Percentiles rank a stretch among this genome's conserved stretches.
Evolutionary conservation across 108 stramenopile genomes (phyloP).

Genomic region (Chaetoceros tenuissimus): DNA sequence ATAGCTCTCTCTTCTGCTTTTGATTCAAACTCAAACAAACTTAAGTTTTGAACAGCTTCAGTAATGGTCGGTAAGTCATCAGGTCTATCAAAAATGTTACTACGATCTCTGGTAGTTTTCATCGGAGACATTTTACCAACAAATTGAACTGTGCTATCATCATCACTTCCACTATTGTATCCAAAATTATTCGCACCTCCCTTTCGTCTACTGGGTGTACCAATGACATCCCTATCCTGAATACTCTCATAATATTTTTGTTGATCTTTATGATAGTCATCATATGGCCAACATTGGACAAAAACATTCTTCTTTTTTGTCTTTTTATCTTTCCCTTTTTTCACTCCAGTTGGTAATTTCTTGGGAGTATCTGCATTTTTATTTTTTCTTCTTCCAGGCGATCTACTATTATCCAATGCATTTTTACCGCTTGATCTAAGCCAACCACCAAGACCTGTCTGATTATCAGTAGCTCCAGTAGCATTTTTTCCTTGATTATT

Average conservation of each 20-base stretch:
- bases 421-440: not conserved
- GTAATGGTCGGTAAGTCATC: slow-evolving; percentile 70
- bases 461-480: not conserved
- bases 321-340: slow-evolving; percentile 9
- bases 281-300: slow-evolving; percentile 67
- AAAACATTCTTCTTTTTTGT: slow-evolving; percentile 22
- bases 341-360: not conserved
- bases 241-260: slow-evolving; percentile 61
- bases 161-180: slow-evolving; percentile 8
- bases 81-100: slow-evolving; percentile 40
- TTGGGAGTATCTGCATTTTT: not conserved
- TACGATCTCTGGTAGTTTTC: not conserved
- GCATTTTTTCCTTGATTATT: not conserved
- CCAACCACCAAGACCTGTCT: not conserved
- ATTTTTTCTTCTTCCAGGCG: not conserved
- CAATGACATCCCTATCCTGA: slow-evolving; percentile 19
- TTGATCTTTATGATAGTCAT: slow-evolving; percentile 77
- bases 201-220: not conserved
- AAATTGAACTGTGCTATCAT: not conserved
- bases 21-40: slow-evolving; percentile 67
- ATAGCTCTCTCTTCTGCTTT: slow-evolving; percentile 80
- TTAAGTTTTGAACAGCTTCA: slow-evolving; percentile 59
- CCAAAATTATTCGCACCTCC: not conserved
- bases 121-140: not conserved
- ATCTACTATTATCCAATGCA: not conserved